Evolutionary conservation across 768 basidiomycete genomes (phyloP), one percentile per base, ranked within the genome.

Genomic region (Tricholoma terreum): DNA sequence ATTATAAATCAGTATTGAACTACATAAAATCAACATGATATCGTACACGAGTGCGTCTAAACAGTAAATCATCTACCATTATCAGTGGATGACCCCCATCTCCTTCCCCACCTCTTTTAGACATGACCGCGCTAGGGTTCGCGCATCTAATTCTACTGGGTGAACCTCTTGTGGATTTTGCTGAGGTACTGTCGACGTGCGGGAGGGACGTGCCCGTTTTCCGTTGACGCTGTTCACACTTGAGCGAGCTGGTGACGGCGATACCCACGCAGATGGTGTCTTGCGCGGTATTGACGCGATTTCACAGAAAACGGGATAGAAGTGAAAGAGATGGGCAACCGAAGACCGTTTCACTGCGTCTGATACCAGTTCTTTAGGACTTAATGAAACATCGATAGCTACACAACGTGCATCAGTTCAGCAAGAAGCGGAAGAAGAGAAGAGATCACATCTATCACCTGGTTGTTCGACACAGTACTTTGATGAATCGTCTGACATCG

Each of bases 291-390:
- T 81, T 1, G 92, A 84, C 7, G 83, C 86, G 48, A 96, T 87
- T 63, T 93, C 86, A 62, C 89, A 89, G 4, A 97, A 70, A 2
- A 90, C 73, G 0, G 84, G 75, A 65, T 95, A 95, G 57, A 96
- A 86, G 66, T 94, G 86, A 79, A 96, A 96, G 10, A 98, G 74
- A 64, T 96, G 94, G 0, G 89, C 93, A 14, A 84, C 79, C 0
- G 84, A 70, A 1, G 94, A 94, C 1, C 90, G 84, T 61, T 83
- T 84, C 11, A 89, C 83, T 0, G 88, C 83, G 58, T 92, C 86
- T 0, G 85, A 77, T 19, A 95, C 78, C 3, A 90, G 74, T 11
- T 75, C 73, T 11, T 82, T 73, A 0, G 86, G 81, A 1, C 78
- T 70, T 15, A 81, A 66, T 1, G 75, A 70, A 1, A 74, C 43